Percentiles rank a stretch among this genome's conserved stretches.
Conservation (phyloP, 495 filamentous ascomycete genomes). For the Penicillium ochrochloron region DNA sequence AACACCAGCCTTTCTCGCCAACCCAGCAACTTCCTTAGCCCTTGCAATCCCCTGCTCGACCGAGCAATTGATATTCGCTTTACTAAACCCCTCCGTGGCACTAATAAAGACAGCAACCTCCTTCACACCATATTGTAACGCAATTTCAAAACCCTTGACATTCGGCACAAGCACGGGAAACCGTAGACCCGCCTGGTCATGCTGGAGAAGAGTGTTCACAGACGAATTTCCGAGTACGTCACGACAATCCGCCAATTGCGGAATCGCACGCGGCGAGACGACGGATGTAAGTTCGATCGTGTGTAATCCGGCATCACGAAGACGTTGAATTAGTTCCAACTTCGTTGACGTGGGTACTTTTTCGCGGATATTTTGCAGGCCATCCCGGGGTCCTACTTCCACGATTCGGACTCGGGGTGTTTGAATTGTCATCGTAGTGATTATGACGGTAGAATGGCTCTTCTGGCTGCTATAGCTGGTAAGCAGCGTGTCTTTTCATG, state of each 20-base stretch:
- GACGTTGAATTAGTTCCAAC: conserved; percentile 43
- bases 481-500: not conserved
- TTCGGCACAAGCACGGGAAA: conserved; percentile 51
- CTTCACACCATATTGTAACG: conserved; percentile 31
- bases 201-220: conserved; percentile 14
- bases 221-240: conserved; percentile 30
- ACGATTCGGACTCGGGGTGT: conserved; percentile 40
- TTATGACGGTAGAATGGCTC: not conserved
- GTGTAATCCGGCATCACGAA: conserved; percentile 34
- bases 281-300: conserved; percentile 52
- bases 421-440: not conserved
- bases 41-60: conserved; percentile 39
- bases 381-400: conserved; percentile 54
- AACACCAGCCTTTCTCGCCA: conserved; percentile 28
- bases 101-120: conserved; percentile 51
- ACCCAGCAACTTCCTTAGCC: conserved; percentile 30
- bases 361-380: conserved; percentile 47
- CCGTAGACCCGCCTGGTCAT: conserved; percentile 16
- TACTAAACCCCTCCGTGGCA: conserved; percentile 49
- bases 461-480: not conserved
- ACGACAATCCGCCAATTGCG: conserved; percentile 48
- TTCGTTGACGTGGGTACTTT: conserved; percentile 44
- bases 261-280: conserved; percentile 47
- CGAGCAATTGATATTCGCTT: conserved; percentile 49
- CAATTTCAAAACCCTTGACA: conserved; percentile 45